A percentile compares a stretch with the other conserved stretches of the same genome.
phyloP scores from a whole-genome alignment of 2,329 filamentous ascomycete species.

The Exophiala mesophila region DNA sequence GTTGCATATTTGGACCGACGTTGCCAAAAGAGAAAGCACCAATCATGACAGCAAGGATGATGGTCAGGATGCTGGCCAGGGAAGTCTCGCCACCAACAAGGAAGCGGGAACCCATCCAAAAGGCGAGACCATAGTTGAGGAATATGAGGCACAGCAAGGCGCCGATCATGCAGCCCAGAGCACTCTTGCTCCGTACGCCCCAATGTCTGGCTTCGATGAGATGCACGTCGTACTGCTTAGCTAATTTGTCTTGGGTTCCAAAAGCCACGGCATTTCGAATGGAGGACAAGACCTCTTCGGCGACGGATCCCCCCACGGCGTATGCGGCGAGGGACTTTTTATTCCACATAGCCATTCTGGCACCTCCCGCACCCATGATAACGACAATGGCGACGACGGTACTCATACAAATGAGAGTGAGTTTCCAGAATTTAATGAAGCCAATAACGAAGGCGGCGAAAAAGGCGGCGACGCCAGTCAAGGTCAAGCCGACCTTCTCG shows the following conservation, averaged over 20 bases:
- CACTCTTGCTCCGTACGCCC: conserved; percentile 70
- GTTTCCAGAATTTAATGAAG: conserved; percentile 87
- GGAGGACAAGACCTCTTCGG: conserved; percentile 90
- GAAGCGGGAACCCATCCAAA: conserved; percentile 77
- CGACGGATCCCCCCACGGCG: conserved; percentile 77
- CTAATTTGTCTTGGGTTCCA: conserved; percentile 87
- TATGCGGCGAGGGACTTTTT: conserved; percentile 74
- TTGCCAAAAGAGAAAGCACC: conserved; percentile 89
- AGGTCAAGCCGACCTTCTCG: conserved; percentile 75
- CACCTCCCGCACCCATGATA: conserved; percentile 68
- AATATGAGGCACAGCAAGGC: conserved; percentile 80
- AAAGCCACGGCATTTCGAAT: conserved; percentile 91
- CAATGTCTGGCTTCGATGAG: conserved; percentile 67
- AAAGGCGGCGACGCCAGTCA: conserved; percentile 75
- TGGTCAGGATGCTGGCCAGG: conserved; percentile 71
- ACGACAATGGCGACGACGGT: conserved; percentile 75
- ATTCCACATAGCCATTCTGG: conserved; percentile 74
- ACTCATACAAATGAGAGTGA: conserved; percentile 80
- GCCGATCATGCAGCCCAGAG: conserved; percentile 73
- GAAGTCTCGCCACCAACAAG: conserved; percentile 61
- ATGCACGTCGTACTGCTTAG: conserved; percentile 75
- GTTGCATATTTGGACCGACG: conserved; percentile 76
- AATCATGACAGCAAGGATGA: conserved; percentile 86
- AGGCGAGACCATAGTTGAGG: conserved; percentile 79
- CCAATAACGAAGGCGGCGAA: conserved; percentile 84